These are phyloP conservation scores for Penicillium crystallinum DNA, from an alignment of 495 filamentous ascomycete species.

Conservation along the genomic window DNA sequence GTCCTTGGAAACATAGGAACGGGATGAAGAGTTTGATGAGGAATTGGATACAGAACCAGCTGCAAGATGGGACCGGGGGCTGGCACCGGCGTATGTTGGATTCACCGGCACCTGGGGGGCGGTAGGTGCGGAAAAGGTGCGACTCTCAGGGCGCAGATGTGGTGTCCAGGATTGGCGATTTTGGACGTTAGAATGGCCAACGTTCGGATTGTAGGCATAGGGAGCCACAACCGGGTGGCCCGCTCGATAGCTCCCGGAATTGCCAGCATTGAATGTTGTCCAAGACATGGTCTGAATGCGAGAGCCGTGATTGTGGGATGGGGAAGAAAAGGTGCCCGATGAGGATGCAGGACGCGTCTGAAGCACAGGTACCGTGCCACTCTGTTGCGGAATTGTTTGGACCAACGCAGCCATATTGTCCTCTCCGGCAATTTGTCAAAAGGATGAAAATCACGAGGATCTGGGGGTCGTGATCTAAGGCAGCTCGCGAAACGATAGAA, in stretches of 20 bases:
- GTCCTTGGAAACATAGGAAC: slow-evolving; percentile 42
- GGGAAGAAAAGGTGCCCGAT: slow-evolving; percentile 45
- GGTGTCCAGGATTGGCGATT: slow-evolving; percentile 54
- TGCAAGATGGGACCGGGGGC: slow-evolving; percentile 51
- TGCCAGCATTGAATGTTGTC: slow-evolving; percentile 57
- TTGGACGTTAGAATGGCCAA: slow-evolving; percentile 49
- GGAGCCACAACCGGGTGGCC: slow-evolving; percentile 64
- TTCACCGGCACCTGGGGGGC: slow-evolving; percentile 46
- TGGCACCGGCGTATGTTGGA: slow-evolving; percentile 32
- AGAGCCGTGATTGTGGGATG: slow-evolving; percentile 43
- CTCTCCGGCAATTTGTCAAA: slow-evolving; percentile 21
- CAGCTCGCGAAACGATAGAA: slow-evolving; percentile 14
- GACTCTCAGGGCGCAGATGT: slow-evolving; percentile 62
- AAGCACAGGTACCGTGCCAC: slow-evolving; percentile 74
- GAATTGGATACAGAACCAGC: slow-evolving; percentile 58
- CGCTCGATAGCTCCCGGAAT: slow-evolving; percentile 62
- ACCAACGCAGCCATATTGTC: slow-evolving; percentile 82
- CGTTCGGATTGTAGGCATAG: slow-evolving; percentile 79
- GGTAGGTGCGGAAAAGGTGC: slow-evolving; percentile 60
- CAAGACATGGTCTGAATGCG: slow-evolving; percentile 54
- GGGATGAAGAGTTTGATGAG: slow-evolving; percentile 39
- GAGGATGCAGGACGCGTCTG: slow-evolving; percentile 73
- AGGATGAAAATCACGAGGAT: slow-evolving; percentile 13
- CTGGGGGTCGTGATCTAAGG: slow-evolving; percentile 17
- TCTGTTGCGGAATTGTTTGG: slow-evolving; percentile 81